phyloP scores from a whole-genome alignment of 805 yeast species.

The Hyphopichia homilentoma region DNA sequence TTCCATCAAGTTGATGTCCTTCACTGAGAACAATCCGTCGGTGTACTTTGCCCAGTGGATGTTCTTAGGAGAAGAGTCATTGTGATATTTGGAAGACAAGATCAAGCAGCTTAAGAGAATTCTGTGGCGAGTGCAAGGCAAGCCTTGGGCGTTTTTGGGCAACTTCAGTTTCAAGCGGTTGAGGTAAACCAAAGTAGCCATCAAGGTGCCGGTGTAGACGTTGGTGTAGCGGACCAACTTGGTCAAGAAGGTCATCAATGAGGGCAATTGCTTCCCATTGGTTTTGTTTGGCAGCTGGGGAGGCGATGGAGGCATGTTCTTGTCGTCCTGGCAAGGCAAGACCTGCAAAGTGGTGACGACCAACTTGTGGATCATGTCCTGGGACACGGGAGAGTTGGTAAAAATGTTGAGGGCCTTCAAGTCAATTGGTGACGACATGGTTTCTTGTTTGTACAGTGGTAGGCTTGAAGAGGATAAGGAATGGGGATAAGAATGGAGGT shows the following conservation, averaged over 20 bases:
- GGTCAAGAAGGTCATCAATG: slow-evolving; percentile 70
- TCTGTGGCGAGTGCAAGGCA: slow-evolving; percentile 78
- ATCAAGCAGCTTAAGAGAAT: slow-evolving; percentile 72
- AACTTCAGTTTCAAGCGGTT: slow-evolving; percentile 56
- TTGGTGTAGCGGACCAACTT: slow-evolving; percentile 70
- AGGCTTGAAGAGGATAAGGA: slow-evolving; percentile 10
- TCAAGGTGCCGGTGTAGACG: slow-evolving; percentile 75
- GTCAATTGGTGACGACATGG: slow-evolving; percentile 17
- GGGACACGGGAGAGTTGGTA: slow-evolving; percentile 64
- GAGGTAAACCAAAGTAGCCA: slow-evolving; percentile 70
- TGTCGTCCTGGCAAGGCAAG: slow-evolving; percentile 53
- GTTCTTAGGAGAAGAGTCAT: slow-evolving; percentile 76
- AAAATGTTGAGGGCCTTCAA: slow-evolving; percentile 55
- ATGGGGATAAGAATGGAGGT: slow-evolving; percentile 4
- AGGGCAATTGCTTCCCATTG: slow-evolving; percentile 50
- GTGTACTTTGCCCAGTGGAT: slow-evolving; percentile 78
- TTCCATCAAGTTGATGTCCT: slow-evolving; percentile 78
- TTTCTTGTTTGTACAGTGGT: not conserved
- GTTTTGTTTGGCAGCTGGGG: slow-evolving; percentile 18
- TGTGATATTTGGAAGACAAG: slow-evolving; percentile 68
- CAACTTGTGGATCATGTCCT: slow-evolving; percentile 68
- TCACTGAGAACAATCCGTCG: slow-evolving; percentile 63
- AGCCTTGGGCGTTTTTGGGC: slow-evolving; percentile 70
- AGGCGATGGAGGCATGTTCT: slow-evolving; percentile 23
- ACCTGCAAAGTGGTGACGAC: slow-evolving; percentile 66